Conservation (phyloP, 768 basidiomycete species). For the Macrolepiota albuminosa region DNA sequence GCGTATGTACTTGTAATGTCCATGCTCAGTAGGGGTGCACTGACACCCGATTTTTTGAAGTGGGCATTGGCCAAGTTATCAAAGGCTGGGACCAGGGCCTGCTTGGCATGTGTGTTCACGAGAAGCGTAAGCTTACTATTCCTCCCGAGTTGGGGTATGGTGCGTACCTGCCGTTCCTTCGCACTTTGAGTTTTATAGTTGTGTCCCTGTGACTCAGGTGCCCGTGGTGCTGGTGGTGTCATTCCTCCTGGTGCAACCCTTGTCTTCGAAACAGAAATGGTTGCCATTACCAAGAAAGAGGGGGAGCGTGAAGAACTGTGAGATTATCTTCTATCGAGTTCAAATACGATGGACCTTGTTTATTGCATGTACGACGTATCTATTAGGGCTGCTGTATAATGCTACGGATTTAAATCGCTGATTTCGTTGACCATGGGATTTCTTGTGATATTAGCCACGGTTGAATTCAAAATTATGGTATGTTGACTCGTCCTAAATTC, state of each 20-base stretch:
- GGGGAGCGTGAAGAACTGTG: neutral
- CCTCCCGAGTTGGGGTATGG: constrained; percentile 80
- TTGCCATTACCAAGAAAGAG: constrained; percentile 42
- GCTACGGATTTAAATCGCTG: neutral
- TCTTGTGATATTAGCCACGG: too few species aligned
- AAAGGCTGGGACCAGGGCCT: constrained; percentile 84
- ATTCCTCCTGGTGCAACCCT: constrained; percentile 71
- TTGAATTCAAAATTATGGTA: neutral
- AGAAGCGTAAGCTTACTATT: constrained; percentile 88
- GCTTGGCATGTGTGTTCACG: constrained; percentile 77
- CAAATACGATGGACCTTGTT: neutral
- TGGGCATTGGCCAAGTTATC: constrained; percentile 80
- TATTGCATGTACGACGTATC: neutral
- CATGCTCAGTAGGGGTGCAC: neutral
- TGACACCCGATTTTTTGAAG: constrained; percentile 28
- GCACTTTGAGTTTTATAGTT: neutral
- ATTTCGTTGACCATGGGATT: neutral
- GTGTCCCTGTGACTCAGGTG: constrained; percentile 38
- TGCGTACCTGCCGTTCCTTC: constrained; percentile 30
- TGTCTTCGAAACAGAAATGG: constrained; percentile 83
- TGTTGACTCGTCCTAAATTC: neutral
- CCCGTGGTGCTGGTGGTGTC: constrained; percentile 66
- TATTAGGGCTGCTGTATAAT: neutral
- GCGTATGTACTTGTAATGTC: constrained; percentile 40
- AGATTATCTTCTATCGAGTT: neutral